These are phyloP conservation scores for Diplodia scrobiculata DNA, from an alignment of 2,329 filamentous ascomycete species.

Conservation along the genomic window DNA sequence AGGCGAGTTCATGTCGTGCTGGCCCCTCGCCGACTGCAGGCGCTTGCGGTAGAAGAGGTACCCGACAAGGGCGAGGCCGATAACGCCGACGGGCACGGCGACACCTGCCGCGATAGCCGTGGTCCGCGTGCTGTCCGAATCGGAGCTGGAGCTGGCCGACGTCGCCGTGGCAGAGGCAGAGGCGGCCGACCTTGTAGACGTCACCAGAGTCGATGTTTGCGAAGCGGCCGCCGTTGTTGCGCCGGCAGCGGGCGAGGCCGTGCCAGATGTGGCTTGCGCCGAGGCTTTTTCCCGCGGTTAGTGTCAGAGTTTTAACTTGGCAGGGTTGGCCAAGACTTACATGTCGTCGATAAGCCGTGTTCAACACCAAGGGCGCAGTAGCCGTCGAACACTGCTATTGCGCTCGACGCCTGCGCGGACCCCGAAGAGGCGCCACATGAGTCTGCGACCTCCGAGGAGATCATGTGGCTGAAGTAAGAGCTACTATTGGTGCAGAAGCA, in stretches of 20 bases:
- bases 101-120: slow-evolving; percentile 9
- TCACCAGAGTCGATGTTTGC: background rate
- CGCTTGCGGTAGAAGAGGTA: slow-evolving; percentile 17
- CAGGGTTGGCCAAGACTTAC: too few species aligned
- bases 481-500: slow-evolving; percentile 13
- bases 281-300: background rate
- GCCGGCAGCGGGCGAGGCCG: background rate
- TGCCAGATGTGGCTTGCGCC: background rate
- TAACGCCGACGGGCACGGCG: slow-evolving; percentile 11
- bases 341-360: background rate
- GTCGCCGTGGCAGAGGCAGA: background rate
- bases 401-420: background rate
- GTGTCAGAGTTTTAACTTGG: background rate
- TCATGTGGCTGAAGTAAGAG: background rate
- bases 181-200: background rate
- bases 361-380: slow-evolving; percentile 17
- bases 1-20: background rate
- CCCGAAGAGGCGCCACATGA: background rate
- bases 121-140: background rate
- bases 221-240: background rate
- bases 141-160: background rate
- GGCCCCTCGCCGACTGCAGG: background rate
- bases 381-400: background rate
- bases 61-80: slow-evolving; percentile 8
- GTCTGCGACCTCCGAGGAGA: background rate